Evolutionary conservation across 2,329 filamentous ascomycete species (phyloP), one percentile per base, ranked within the genome.

Genomic region (Claviceps maximensis): DNA sequence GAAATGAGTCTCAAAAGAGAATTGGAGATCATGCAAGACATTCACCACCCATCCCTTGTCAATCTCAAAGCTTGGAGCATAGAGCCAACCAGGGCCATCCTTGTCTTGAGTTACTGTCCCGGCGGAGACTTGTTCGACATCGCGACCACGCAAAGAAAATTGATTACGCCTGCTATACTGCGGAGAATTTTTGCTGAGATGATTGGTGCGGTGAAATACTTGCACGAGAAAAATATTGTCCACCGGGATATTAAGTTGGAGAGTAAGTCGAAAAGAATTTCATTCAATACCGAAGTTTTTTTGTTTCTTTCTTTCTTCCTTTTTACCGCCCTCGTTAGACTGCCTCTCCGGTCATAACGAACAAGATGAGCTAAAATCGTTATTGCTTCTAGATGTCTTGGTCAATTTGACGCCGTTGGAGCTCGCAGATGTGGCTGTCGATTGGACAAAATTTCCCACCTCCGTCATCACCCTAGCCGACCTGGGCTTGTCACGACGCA

Each of bases 221-320:
- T 98, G 49, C 93, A 98, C 68, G 74, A 80, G 52, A 76, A 87
- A 61, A 84, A 81, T 59, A 95, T 98, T 64, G 91, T 97, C 52
- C 93, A 98, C 66, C 83, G 93, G 55, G 93, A 98, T 68, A 94
- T 98, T 69, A 98, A 98, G 71, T 83, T 98, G 55, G 93, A 98
- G 75, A 79, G 87, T 93, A 78, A 70, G 83, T 75, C 13, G 9
- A 27, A 5, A 12, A n/a, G n/a, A n/a, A n/a, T n/a, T n/a, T n/a
- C n/a, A n/a, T n/a, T n/a, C n/a, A n/a, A n/a, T n/a, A n/a, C n/a
- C n/a, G n/a, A n/a, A n/a, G n/a, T 33, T 33, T 33, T 33, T 9
- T 33, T 9, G 9, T 33, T 9, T 29, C 29, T 29, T 41, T 8
- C 17, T 13, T 13, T 42, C 19, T 23, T 12, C 17, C 10, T 3